Base-by-base conservation (phyloP, 345 rosid species). In the Alliaria petiolata region DNA sequence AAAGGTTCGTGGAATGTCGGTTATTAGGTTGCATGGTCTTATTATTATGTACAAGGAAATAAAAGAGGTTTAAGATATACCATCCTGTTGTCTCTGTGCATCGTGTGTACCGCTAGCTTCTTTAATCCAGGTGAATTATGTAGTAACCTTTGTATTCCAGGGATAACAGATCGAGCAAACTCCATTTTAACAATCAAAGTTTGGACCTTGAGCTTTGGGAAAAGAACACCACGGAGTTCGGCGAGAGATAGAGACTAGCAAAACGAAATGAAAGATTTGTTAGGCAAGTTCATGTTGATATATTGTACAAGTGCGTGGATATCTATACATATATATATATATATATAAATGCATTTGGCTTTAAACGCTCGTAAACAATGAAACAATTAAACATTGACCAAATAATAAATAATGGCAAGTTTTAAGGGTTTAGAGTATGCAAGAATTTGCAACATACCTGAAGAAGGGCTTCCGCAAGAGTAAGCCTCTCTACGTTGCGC, bases 71-170 rank as follows among this genome's bases (percentile, higher is more conserved):
- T 25, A 3, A 25, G 4, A 25, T 3, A 25, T 25, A 25, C 28
- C 28, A 2, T 25, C 2, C 2, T 25, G 28, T 25, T 3, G 4
- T 25, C 3, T 3, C 4, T 25, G 28, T 3, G 28, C 28, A 25
- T 25, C 28, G 4, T 25, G 28, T 25, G 28, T 25, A 25, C 28
- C 4, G 28, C 4, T 25, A 80, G 67, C 67, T 72, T 68, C 66
- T 76, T 49, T 19, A 76, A 53, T 38, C 33, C 14, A 49, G 61
- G 69, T 25, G 72, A 63, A 36, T 53, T 71, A 16, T 47, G 71
- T 39, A 80, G 69, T 22, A 62, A 55, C 28, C 6, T 62, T n/a
- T 36, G 59, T 0, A 67, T 67, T 15, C 72, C 75, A 40, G 67
- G 70, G 20, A 50, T 51, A 16, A 42, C 53, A 70, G 65, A 45